Evolutionary conservation across 1,284 basidiomycete species (phyloP).

Genomic region (Sporisorium reilianum): DNA sequence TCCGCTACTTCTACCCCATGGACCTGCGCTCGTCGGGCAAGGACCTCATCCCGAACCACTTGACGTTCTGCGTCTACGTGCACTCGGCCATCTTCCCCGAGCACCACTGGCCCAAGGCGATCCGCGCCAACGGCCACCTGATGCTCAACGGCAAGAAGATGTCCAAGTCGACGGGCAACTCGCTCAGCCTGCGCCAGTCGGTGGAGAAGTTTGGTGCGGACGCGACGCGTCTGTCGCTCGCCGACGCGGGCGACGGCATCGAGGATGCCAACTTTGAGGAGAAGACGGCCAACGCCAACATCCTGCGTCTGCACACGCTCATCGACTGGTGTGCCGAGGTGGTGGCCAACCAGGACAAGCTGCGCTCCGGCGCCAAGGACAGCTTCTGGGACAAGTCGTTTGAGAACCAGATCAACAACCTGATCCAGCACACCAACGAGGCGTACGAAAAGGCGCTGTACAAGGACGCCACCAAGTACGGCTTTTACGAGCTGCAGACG

Average conservation of each 20-base stretch:
- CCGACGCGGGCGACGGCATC: constrained; percentile 96
- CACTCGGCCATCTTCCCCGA: constrained; percentile 95
- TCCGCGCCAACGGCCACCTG: constrained; percentile 95
- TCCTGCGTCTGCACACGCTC: constrained; percentile 91
- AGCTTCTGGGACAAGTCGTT: constrained; percentile 81
- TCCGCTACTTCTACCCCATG: constrained; percentile 98
- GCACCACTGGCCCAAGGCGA: constrained; percentile 89
- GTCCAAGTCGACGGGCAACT: constrained; percentile 89
- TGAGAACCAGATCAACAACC: constrained; percentile 88
- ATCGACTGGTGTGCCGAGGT: constrained; percentile 90
- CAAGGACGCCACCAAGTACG: constrained; percentile 94
- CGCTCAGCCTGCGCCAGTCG: constrained; percentile 65
- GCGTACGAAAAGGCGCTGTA: constrained; percentile 80
- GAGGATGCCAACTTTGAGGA: constrained; percentile 99
- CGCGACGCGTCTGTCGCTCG: constrained; percentile 89
- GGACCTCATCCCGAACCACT: constrained; percentile 94
- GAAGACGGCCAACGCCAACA: constrained; percentile 97
- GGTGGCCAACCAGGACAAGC: constrained; percentile 75
- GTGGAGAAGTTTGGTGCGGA: constrained; percentile 84
- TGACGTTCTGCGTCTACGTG: constrained; percentile 94
- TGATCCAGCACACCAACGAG: constrained; percentile 81
- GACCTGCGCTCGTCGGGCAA: constrained; percentile 99
- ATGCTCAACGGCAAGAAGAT: constrained; percentile 99
- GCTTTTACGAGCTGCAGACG: constrained; percentile 95
- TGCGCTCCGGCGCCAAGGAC: constrained; percentile 74